phyloP scores from a whole-genome alignment of 176 grass and related monocot species.

The Areca catechu region DNA sequence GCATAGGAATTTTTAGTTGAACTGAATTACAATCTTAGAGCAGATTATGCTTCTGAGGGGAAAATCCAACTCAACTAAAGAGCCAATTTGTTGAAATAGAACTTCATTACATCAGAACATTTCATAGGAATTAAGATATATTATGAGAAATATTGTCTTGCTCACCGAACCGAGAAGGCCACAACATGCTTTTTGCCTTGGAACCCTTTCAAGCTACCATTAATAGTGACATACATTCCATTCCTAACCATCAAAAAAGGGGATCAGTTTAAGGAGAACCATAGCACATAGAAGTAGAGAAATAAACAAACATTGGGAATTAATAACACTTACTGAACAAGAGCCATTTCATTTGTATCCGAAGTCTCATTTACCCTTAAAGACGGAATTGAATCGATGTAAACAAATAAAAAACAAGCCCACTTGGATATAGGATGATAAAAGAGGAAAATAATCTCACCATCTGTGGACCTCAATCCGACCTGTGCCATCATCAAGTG shows the following conservation, averaged over 20 bases:
- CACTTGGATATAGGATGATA: slow-evolving; percentile 2
- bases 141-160: slow-evolving; percentile 12
- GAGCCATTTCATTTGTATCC: slow-evolving; percentile 57
- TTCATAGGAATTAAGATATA: background rate
- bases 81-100: too few relatives aligned
- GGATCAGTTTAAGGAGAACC: slow-evolving; percentile 4
- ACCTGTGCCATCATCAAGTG: slow-evolving; percentile 80
- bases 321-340: slow-evolving; percentile 39
- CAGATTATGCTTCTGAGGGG: too few relatives aligned
- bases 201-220: slow-evolving; percentile 78
- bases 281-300: slow-evolving; percentile 4
- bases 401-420: background rate
- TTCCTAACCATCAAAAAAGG: slow-evolving; percentile 30
- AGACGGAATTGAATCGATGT: background rate
- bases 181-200: slow-evolving; percentile 71
- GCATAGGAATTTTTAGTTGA: too few relatives aligned
- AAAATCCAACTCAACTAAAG: too few relatives aligned
- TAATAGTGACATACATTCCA: slow-evolving; percentile 67
- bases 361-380: slow-evolving; percentile 59
- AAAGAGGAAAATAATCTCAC: slow-evolving; percentile 28
- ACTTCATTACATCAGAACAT: background rate
- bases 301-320: background rate
- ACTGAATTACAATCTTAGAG: too few relatives aligned
- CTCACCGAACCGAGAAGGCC: slow-evolving; percentile 73
- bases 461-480: slow-evolving; percentile 67